phyloP scores from a whole-genome alignment of 768 basidiomycete species.

The Rhizopogon sp. region DNA sequence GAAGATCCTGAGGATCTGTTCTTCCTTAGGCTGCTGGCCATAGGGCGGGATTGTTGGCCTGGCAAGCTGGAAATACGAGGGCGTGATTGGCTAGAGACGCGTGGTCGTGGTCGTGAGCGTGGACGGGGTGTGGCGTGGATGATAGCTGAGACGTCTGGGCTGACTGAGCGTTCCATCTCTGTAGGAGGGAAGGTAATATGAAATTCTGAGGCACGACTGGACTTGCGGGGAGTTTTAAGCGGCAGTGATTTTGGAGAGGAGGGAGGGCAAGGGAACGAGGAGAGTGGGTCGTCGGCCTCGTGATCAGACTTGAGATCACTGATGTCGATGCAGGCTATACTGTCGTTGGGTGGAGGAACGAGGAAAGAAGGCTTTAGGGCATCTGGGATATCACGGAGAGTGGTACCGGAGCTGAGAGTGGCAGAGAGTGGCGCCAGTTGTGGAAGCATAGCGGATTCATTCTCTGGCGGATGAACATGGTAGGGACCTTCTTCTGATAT shows the following conservation, averaged over 20 bases:
- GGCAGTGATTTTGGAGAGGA: slow-evolving; percentile 6
- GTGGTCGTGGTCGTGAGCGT: slow-evolving; percentile 15
- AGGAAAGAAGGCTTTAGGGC: background rate
- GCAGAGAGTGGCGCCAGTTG: too few species aligned
- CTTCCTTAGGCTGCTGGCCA: background rate
- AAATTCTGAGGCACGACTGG: slow-evolving; percentile 11
- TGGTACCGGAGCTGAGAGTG: background rate
- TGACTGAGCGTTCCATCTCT: slow-evolving; percentile 17
- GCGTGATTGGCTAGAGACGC: slow-evolving; percentile 5
- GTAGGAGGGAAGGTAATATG: slow-evolving; percentile 9
- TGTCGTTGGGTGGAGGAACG: slow-evolving; percentile 12
- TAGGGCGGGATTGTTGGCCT: background rate
- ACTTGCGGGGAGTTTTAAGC: slow-evolving; percentile 19
- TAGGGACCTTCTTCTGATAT: slow-evolving; percentile 1
- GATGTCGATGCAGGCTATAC: slow-evolving; percentile 24
- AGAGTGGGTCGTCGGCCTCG: slow-evolving; percentile 23
- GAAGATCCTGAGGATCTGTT: background rate
- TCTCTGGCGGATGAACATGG: background rate
- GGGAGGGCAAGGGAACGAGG: slow-evolving; percentile 20
- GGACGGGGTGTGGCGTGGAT: slow-evolving; percentile 34
- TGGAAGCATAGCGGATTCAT: too few species aligned
- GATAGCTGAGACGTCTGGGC: slow-evolving; percentile 37
- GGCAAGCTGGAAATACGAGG: slow-evolving; percentile 18
- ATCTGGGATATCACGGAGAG: background rate
- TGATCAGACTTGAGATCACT: slow-evolving; percentile 26